Evolutionary conservation across 441 rosid species (phyloP), one percentile per base, ranked within the genome.

Genomic region (Melastoma candidum): DNA sequence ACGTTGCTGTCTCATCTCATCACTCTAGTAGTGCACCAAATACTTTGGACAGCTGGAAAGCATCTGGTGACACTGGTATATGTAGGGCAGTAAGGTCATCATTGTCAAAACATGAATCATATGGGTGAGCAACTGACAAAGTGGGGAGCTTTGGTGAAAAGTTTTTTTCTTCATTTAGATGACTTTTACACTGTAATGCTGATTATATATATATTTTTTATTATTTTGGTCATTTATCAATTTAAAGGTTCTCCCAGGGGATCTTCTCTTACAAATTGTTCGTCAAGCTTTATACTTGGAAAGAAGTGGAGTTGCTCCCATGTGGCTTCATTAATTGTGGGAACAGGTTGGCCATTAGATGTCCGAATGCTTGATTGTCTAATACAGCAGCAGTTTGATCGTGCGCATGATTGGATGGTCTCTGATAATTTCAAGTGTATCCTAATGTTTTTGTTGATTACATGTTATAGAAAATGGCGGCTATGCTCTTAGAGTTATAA

Each of bases 321-420:
- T 87, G 81, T 71, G 96, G 96, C 58, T 87, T 87, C 45, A 76
- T 60, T 41, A 87, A 84, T 65, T 84, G 81, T 71, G 93, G 96
- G 44, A 87, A 87, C 63, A 87, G 96, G 96, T 80, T 69, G 58
- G 47, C 7, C 39, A 17, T 29, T 29, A 29, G 7, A 29, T 29
- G 7, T 29, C 7, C 7, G 36, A 29, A 29, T 29, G 36, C 36
- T 6, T 29, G 7, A 29, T 3, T 3, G 3, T 29, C 5, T 29
- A 3, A 6, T 29, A 6, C 36, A 29, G 7, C 7, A 29, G 5
- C 7, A 29, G 36, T 29, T 3, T 29, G 7, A 29, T 29, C 5
- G 36, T 29, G 7, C 7, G 7, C 36, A 2, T 29, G 36, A 3
- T 3, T 29, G 36, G 7, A 29, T 3, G 36, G 36, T 6, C 36